phyloP scores from a whole-genome alignment of 768 basidiomycete species.

The Pleurotus pulmonarius region DNA sequence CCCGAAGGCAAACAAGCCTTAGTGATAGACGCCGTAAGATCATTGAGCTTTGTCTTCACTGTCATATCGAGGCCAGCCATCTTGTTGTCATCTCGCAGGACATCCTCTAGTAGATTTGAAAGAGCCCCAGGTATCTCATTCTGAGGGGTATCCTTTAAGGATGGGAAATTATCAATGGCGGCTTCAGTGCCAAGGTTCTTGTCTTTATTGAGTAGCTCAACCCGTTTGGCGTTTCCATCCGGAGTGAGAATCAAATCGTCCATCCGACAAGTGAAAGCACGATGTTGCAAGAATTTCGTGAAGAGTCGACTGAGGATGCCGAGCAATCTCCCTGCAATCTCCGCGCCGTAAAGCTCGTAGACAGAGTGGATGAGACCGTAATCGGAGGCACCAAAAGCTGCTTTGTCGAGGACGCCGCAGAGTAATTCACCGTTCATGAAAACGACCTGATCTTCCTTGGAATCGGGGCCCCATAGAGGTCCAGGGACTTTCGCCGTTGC shows the following conservation, averaged over 20 bases:
- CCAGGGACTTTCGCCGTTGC: constrained; percentile 90
- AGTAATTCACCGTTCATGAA: constrained; percentile 93
- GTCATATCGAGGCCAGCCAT: constrained; percentile 97
- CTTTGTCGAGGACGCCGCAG: constrained; percentile 94
- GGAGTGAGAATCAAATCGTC: constrained; percentile 92
- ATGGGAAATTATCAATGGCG: constrained; percentile 88
- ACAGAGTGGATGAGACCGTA: constrained; percentile 97
- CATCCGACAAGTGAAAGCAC: constrained; percentile 98
- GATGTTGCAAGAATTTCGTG: constrained; percentile 95
- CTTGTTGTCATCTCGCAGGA: constrained; percentile 91
- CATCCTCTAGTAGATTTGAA: constrained; percentile 76
- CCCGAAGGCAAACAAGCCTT: constrained; percentile 84
- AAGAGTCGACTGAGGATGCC: constrained; percentile 92
- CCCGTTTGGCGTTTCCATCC: constrained; percentile 69
- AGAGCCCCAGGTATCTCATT: constrained; percentile 58
- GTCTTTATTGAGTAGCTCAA: constrained; percentile 62
- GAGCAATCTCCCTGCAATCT: constrained; percentile 84
- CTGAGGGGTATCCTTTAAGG: constrained; percentile 47
- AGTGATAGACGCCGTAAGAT: constrained; percentile 87
- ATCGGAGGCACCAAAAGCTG: constrained; percentile 93
- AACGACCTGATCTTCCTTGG: constrained; percentile 80
- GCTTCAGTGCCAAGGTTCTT: constrained; percentile 78
- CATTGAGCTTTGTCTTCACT: constrained; percentile 80
- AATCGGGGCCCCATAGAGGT: constrained; percentile 77
- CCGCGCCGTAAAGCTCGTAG: constrained; percentile 91